These are phyloP conservation scores for Yarrowia deformans DNA, from an alignment of 805 yeast species.

Conservation along the genomic window DNA sequence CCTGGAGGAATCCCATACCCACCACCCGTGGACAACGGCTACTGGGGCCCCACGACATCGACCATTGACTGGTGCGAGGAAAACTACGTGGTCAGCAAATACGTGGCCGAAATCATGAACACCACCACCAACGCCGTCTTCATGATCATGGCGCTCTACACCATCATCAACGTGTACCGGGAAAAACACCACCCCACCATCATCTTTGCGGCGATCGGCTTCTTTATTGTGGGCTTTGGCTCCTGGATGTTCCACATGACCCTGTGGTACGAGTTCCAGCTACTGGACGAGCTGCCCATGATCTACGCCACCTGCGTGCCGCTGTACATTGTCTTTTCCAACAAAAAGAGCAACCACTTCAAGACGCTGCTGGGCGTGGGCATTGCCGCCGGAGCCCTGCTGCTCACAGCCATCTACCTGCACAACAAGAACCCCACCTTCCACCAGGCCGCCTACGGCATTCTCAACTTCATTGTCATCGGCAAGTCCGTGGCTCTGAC, in stretches of 20 bases:
- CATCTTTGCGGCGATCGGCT: constrained; percentile 74
- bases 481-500: constrained; percentile 64
- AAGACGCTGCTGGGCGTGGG: constrained; percentile 58
- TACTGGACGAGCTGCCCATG: constrained; percentile 97
- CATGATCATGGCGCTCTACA: constrained; percentile 64
- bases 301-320: constrained; percentile 97
- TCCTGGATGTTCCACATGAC: constrained; percentile 98
- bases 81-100: constrained; percentile 84
- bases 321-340: constrained; percentile 80
- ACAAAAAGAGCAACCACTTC: constrained; percentile 54
- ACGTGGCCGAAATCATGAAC: constrained; percentile 89
- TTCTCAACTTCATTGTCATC: constrained; percentile 77
- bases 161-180: constrained; percentile 64
- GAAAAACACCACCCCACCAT: constrained; percentile 76
- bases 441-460: constrained; percentile 86
- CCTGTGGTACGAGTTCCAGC: constrained; percentile 82
- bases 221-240: constrained; percentile 89
- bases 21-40: constrained; percentile 24
- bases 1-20: constrained; percentile 34
- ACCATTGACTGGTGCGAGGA: constrained; percentile 99
- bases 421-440: constrained; percentile 80
- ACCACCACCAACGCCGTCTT: constrained; percentile 76
- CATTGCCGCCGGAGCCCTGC: constrained; percentile 61
- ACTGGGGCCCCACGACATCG: constrained; percentile 59
- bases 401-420: constrained; percentile 75